Evolutionary conservation across 768 basidiomycete genomes (phyloP), one percentile per base, ranked within the genome.

Genomic region (Amanita muscaria): DNA sequence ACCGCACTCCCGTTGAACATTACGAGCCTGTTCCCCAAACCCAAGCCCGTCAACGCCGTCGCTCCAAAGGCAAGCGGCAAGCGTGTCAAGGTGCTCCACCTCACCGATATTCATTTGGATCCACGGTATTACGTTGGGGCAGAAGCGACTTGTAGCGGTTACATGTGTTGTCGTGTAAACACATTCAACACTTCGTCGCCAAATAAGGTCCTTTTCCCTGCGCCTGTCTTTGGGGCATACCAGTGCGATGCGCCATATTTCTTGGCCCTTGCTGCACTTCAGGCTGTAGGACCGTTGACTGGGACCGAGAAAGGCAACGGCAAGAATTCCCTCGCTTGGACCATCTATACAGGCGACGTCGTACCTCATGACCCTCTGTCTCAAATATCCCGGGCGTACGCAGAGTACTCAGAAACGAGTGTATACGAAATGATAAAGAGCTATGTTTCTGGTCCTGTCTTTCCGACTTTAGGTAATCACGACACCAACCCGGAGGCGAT

Each of bases 71-170:
- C 73, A 12, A 83, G 76, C 34, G 83, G 83, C 10, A 60, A 83
- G 53, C 68, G 76, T 29, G 63, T 86, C 33, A 86, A 83, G 56
- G 77, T 87, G 0, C 60, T 88, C 46, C 86, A 88, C 56, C 45
- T 88, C n/a, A 84, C 83, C 1, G 85, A 88, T 54, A 67, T 84
- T 46, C 86, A 87, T 57, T 61, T 88, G 40, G 85, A 88, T 58
- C 79, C 84, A 30, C 72, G 84, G 18, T 86, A 75, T 53, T 69
- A 79, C 19, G 85, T 74, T 18, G 77, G 80, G 16, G 64, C 82
- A 2, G 84, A 86, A 61, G 82, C 77, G 8, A 83, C 85, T 54
- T 88, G 85, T 56, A 39, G 10, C 34, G 34, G 34, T 10, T n/a
- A 27, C 40, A 12, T 75, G 3, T 88, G 85, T 60, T 88, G 85